Conservation (phyloP, 2,329 filamentous ascomycete genomes). For the Nemania sp. region DNA sequence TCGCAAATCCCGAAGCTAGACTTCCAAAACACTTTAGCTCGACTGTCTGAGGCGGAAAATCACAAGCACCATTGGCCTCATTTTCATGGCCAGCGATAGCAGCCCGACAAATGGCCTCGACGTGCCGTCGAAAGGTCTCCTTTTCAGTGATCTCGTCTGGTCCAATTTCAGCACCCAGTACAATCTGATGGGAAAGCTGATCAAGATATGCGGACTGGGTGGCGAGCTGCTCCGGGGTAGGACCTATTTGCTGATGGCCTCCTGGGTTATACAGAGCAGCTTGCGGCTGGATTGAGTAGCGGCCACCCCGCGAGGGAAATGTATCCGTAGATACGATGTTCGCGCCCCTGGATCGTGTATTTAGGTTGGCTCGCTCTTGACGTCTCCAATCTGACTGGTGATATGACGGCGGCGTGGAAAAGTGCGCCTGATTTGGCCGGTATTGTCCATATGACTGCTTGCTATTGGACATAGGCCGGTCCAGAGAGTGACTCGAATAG, state of each 20-base stretch:
- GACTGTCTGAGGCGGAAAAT: conserved; percentile 61
- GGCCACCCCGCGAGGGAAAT: conserved; percentile 31
- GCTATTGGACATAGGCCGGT: conserved; percentile 18
- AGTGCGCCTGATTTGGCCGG: conserved; percentile 25
- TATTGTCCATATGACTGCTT: conserved; percentile 21
- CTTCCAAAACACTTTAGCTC: conserved; percentile 80
- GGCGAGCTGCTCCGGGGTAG: conserved; percentile 50
- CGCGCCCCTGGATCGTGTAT: conserved; percentile 26
- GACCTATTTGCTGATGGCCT: conserved; percentile 35
- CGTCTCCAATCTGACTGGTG: conserved; percentile 31
- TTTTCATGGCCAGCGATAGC: conserved; percentile 59
- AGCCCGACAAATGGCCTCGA: conserved; percentile 67
- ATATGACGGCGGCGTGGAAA: conserved; percentile 15
- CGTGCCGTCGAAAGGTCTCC: conserved; percentile 65
- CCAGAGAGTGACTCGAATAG: conserved; percentile 21
- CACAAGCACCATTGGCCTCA: conserved; percentile 41
- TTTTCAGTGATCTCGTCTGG: conserved; percentile 68
- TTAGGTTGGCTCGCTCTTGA: conserved; percentile 25
- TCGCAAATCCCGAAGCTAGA: conserved; percentile 81
- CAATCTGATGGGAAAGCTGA: conserved; percentile 50
- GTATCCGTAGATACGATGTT: conserved; percentile 32
- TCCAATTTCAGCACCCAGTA: conserved; percentile 65
- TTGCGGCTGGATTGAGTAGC: conserved; percentile 28
- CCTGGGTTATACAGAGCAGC: conserved; percentile 39
- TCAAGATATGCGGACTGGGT: conserved; percentile 55